Base-by-base conservation (phyloP, 805 yeast genomes). In the Debaryomyces tyrocola region DNA sequence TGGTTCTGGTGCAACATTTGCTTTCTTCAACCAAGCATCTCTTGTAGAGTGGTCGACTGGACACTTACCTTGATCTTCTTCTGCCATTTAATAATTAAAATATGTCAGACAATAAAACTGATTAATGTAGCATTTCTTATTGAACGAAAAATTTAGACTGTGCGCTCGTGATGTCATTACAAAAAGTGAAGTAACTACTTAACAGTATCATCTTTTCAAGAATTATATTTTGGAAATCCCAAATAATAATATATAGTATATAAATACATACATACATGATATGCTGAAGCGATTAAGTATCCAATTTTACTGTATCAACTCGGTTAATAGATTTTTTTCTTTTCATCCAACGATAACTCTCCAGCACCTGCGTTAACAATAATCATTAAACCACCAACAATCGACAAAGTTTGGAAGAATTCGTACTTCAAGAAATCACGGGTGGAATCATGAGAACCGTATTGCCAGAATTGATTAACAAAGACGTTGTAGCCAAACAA, bases 361-460 rank as follows among this genome's bases (percentile, higher is more conserved):
- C 99, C 99, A 27, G 98, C 98, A 51, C 99, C 99, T 3, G 96
- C 89, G 70, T 87, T 90, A 49, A 89, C 96, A 50, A 94, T 88
- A 55, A 94, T 74, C 51, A 92, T 71, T 52, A 92, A 79, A 1
- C 98, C 99, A 47, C 99, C 99, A 42, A 92, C 91, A 63, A 92
- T 92, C 47, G 96, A 86, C 63, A 92, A 76, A 34, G 96, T 90
- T 73, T 94, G 99, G 79, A 87, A 92, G 67, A 87, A 88, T 69
- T 91, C 98, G 67, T 91, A 94, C 67, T 87, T 87, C 65, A 90
- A 71, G 67, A 83, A 87, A 69, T 92, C 99, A 60, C 97, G 83
- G 67, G 84, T 81, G 29, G 92, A 82, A 58, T 86, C 89, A 51
- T 77, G 79, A 42, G 79, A 63, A 43, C 81, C 79, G 74, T 84